Conservation (phyloP, 441 rosid species). For the Populus hybrid region DNA sequence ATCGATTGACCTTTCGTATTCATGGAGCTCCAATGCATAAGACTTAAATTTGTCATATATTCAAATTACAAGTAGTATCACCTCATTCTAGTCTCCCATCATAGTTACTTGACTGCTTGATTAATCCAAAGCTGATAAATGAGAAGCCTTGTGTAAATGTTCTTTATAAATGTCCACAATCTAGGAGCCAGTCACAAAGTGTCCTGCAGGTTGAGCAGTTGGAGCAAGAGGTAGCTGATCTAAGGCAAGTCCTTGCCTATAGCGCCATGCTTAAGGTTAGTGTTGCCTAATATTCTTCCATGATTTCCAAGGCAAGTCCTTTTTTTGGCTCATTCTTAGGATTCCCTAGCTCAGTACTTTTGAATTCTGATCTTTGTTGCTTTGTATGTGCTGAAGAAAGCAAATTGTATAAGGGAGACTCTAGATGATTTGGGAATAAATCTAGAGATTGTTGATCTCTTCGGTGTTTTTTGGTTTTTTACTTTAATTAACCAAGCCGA, state of each 20-base stretch:
- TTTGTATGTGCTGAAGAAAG: no score
- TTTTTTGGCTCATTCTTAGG: no score
- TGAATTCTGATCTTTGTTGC: no score
- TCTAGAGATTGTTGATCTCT: no score
- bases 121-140: neutral
- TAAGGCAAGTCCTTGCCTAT: constrained; percentile 65
- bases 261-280: constrained; percentile 94
- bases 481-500: no score
- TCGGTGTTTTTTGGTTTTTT: no score
- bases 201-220: constrained; percentile 71
- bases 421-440: no score
- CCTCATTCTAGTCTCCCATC: no score
- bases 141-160: neutral
- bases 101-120: neutral
- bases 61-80: no score
- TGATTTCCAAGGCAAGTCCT: neutral
- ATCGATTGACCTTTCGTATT: neutral
- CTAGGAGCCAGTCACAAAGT: neutral
- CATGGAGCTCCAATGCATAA: constrained; percentile 4
- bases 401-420: no score
- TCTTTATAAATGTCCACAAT: neutral
- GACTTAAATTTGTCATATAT: no score
- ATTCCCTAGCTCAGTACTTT: no score
- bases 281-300: neutral
- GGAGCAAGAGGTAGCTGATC: constrained; percentile 70